Base-by-base conservation (phyloP, 176 grass and related monocot species). In the Lolium rigidum region DNA sequence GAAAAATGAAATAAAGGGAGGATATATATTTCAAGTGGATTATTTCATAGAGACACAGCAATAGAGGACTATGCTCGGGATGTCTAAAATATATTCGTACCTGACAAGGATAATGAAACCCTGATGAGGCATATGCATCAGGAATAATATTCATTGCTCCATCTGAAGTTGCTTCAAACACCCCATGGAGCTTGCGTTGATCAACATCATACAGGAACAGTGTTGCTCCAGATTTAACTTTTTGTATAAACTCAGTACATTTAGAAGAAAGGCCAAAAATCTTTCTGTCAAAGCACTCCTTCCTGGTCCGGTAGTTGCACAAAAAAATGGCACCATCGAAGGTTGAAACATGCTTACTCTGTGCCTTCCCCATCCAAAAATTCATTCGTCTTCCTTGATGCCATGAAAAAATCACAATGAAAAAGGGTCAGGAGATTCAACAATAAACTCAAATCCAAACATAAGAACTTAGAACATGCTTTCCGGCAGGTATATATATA, bases 131-230 rank as follows among this genome's bases (percentile, higher is more conserved):
- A 77, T 47, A 89, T 84, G 91, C 91, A 89, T 84, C 84, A 64
- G 91, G 91, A 83, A 92, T 84, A 63, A 92, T 92, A 82, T 92
- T 70, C 84, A 84, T 17, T 20, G 80, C 81, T 52, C 91, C 87
- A 89, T 89, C 87, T 80, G 91, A 92, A 87, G 91, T 89, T 84
- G 91, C 91, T 83, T 92, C 87, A 65, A 92, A 92, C 64, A 89
- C 91, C 16, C 91, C 91, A 89, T 89, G 81, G 77, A 92, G 80
- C 70, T 89, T 89, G 76, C 37, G 78, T 28, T 92, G 87, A 15
- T 86, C 84, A 62, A 84, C 21, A 57, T 92, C 80, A 84, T 83
- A 92, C 51, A 92, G 73, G 81, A 92, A 92, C 70, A 92, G 80
- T 15, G 85, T 80, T 54, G 85, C 86, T 14, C 91, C 91, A 87